These are phyloP conservation scores for Hymenoscyphus fructigenus DNA, from an alignment of 2,329 filamentous ascomycete species.

Conservation along the genomic window DNA sequence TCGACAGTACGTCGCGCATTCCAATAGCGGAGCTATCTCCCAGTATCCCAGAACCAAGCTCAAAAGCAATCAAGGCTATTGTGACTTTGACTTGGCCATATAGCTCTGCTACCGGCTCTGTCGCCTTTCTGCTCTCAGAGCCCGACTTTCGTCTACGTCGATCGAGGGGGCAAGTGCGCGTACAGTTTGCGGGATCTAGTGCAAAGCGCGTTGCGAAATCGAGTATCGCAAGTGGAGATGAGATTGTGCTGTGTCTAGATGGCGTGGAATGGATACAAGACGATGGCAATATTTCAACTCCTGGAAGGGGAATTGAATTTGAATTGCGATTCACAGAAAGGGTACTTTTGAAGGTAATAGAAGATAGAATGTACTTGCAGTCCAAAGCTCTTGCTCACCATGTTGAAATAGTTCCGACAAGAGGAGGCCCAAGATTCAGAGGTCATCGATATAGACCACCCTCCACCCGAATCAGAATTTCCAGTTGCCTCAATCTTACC, in stretches of 20 bases:
- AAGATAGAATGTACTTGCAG: not conserved
- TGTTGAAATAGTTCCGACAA: conserved; percentile 44
- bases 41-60: conserved; percentile 42
- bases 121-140: conserved; percentile 81
- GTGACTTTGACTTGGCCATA: conserved; percentile 92
- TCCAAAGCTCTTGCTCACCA: conserved; percentile 20
- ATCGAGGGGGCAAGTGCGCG: conserved; percentile 75
- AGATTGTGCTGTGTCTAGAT: conserved; percentile 65
- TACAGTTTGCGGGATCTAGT: conserved; percentile 69
- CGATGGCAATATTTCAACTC: conserved; percentile 41
- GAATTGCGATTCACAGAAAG: conserved; percentile 55
- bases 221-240: conserved; percentile 75
- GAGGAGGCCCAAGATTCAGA: conserved; percentile 49
- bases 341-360: conserved; percentile 47
- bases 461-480: conserved; percentile 31
- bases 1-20: conserved; percentile 39
- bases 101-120: conserved; percentile 70
- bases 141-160: conserved; percentile 78
- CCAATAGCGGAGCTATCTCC: conserved; percentile 58
- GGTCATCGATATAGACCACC: conserved; percentile 53
- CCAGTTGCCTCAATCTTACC: conserved; percentile 19
- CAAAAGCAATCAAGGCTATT: conserved; percentile 61
- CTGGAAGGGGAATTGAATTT: conserved; percentile 55
- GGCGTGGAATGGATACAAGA: conserved; percentile 60
- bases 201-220: conserved; percentile 68